Conservation (phyloP, 305 asterid species). For the Stenogyne calaminthoides region DNA sequence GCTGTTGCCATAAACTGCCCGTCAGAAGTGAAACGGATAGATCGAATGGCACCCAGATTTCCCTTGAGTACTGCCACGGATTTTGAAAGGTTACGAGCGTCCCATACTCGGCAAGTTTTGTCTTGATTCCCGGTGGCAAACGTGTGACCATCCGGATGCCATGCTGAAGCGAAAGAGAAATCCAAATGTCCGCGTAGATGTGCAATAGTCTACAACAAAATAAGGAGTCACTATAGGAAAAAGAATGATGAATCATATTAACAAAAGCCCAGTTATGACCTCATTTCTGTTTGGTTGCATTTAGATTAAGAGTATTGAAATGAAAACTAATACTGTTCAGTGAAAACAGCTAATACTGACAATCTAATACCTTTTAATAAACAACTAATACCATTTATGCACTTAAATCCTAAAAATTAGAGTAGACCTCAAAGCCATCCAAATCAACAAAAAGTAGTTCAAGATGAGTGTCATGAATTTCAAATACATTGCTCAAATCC, state of each 20-base stretch:
- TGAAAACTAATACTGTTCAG: background rate
- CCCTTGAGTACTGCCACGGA: conserved; percentile 66
- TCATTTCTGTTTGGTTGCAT: background rate
- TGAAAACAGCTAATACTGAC: too few species aligned
- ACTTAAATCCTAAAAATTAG: too few species aligned
- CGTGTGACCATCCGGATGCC: conserved; percentile 71
- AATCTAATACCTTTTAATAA: too few species aligned
- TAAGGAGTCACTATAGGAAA: background rate
- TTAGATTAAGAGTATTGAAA: background rate
- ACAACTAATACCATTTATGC: too few species aligned
- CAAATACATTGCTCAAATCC: background rate
- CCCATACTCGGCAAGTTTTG: conserved; percentile 82
- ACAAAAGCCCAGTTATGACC: background rate
- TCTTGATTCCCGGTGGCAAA: conserved; percentile 85
- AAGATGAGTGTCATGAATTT: background rate
- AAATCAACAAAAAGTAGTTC: background rate
- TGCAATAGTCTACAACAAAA: conserved; percentile 41
- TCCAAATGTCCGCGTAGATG: conserved; percentile 59
- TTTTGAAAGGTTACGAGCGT: conserved; percentile 58
- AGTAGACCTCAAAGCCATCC: background rate
- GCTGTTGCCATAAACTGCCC: conserved; percentile 74
- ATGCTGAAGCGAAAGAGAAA: conserved; percentile 76
- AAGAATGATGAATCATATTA: background rate
- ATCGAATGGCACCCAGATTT: conserved; percentile 73
- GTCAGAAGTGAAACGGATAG: conserved; percentile 70